A percentile compares a stretch with the other conserved stretches of the same genome.
Evolutionary conservation across 2,329 filamentous ascomycete genomes (phyloP).

Genomic region (Ceratocystiopsis minuta): DNA sequence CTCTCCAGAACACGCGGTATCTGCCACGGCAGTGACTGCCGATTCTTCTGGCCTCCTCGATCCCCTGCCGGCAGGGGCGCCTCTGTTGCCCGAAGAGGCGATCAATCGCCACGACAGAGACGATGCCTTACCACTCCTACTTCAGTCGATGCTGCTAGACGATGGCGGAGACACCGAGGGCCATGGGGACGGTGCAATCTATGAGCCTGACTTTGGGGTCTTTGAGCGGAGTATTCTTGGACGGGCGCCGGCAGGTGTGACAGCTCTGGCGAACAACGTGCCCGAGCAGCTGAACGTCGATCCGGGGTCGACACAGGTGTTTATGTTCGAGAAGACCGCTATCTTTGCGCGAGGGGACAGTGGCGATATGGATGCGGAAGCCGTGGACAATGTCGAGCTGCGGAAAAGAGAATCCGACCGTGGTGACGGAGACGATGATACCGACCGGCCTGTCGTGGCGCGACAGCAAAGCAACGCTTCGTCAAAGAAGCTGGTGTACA

Average conservation of each 20-base stretch:
- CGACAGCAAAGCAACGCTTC: slow-evolving; percentile 10
- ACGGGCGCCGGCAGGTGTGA: slow-evolving; percentile 33
- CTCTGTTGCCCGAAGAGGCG: no score
- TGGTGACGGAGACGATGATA: slow-evolving; percentile 9
- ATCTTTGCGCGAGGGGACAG: slow-evolving; percentile 21
- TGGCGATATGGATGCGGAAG: no score
- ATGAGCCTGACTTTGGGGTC: slow-evolving; percentile 42
- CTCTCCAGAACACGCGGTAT: no score
- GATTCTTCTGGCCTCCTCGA: no score
- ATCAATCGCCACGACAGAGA: neutral
- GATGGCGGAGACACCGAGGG: neutral
- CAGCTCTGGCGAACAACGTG: slow-evolving; percentile 44
- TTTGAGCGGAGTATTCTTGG: slow-evolving; percentile 47
- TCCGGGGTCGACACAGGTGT: slow-evolving; percentile 44
- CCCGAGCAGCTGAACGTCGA: slow-evolving; percentile 39
- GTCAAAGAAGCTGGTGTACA: slow-evolving; percentile 41
- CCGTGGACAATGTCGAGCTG: slow-evolving; percentile 7
- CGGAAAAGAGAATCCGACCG: slow-evolving; percentile 10
- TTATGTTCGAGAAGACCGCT: slow-evolving; percentile 40
- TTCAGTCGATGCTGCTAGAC: neutral
- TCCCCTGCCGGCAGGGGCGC: no score
- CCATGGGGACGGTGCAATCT: slow-evolving; percentile 14
- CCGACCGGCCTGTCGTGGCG: neutral
- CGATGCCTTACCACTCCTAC: neutral
- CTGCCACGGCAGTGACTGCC: no score